phyloP scores from a whole-genome alignment of 352 stramenopile genomes.

The Phytophthora cactorum region DNA sequence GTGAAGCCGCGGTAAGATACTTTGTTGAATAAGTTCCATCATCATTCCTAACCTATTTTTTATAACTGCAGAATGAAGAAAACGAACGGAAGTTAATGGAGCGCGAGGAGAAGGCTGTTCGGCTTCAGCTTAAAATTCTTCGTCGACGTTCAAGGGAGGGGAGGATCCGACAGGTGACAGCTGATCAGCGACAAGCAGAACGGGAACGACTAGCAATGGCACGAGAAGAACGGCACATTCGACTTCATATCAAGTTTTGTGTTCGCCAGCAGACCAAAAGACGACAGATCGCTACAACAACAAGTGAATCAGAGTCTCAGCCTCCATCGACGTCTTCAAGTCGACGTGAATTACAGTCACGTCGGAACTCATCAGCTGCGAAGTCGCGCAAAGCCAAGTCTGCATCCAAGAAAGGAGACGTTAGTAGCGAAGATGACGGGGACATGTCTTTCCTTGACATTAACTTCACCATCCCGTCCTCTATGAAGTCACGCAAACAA shows the following conservation, averaged over 20 bases:
- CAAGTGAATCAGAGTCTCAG: constrained; percentile 22
- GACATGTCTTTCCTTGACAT: constrained; percentile 60
- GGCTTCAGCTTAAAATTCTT: constrained; percentile 62
- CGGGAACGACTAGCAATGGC: constrained; percentile 69
- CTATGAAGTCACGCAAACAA: constrained; percentile 38
- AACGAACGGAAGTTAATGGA: constrained; percentile 72
- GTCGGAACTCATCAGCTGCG: constrained; percentile 8
- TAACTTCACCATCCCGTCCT: constrained; percentile 46
- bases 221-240: constrained; percentile 70
- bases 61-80: constrained; percentile 49
- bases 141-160: constrained; percentile 57
- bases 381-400: constrained; percentile 12
- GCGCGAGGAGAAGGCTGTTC: constrained; percentile 67
- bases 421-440: constrained; percentile 35
- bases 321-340: constrained; percentile 16
- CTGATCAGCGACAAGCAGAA: constrained; percentile 71
- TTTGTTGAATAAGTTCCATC: background rate
- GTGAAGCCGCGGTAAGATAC: constrained; percentile 41
- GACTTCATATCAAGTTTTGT: constrained; percentile 56
- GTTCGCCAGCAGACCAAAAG: constrained; percentile 29
- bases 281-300: constrained; percentile 24
- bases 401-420: constrained; percentile 15
- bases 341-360: constrained; percentile 4
- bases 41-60: constrained; percentile 3
- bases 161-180: constrained; percentile 47